Evolutionary conservation across 2,329 filamentous ascomycete genomes (phyloP).

Genomic region (Pestalotiopsis sp.): DNA sequence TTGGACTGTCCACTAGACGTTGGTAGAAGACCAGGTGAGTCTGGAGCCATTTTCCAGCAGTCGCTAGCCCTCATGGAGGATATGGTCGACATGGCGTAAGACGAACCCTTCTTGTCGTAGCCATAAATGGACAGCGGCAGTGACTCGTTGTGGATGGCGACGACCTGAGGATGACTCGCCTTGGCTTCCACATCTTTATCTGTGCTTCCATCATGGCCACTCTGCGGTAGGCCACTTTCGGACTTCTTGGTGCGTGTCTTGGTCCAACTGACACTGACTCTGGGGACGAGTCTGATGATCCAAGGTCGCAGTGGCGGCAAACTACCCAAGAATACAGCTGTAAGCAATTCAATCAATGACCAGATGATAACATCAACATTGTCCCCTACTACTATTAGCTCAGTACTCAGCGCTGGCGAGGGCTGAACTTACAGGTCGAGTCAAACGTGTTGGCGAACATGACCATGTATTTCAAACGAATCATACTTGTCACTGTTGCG

Average conservation of each 20-base stretch:
- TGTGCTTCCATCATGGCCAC: background rate
- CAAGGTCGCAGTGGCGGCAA: background rate
- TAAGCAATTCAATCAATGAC: background rate
- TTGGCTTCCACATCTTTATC: background rate
- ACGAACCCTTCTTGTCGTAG: background rate
- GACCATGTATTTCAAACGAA: background rate
- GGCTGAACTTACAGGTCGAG: background rate
- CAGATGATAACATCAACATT: background rate
- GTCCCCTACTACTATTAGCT: background rate
- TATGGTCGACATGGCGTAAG: background rate
- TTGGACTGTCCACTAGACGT: background rate
- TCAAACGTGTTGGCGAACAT: background rate
- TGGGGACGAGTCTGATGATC: background rate
- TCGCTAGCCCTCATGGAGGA: background rate
- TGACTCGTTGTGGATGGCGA: background rate
- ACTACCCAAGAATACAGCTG: background rate
- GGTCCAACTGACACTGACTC: background rate
- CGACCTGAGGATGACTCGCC: background rate
- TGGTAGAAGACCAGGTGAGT: background rate
- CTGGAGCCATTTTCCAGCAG: background rate
- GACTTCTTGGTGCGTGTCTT: background rate
- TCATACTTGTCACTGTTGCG: background rate
- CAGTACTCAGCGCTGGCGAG: too few relatives aligned
- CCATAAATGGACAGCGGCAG: background rate
- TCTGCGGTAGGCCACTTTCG: background rate